Base-by-base conservation (phyloP, 345 rosid genomes). In the Aurinia saxatilis region DNA sequence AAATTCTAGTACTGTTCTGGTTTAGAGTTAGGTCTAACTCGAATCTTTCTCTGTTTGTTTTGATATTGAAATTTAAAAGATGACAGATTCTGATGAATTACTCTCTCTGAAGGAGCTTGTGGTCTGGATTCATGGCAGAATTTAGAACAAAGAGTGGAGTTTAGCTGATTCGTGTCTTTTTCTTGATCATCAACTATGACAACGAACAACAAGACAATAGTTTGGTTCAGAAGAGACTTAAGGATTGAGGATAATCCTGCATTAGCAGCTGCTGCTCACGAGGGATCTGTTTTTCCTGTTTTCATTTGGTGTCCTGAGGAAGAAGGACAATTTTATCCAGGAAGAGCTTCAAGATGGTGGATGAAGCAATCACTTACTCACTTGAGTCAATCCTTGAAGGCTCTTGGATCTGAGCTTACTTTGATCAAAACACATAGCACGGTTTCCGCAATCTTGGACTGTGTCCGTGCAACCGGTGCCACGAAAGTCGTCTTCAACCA, bases 161-260 rank as follows among this genome's bases (percentile, higher is more conserved):
- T 58, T 44, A 47, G 50, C 44, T 54, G 51, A 38, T 37, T 30
- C 38, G 36, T 13, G 51, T 48, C 8, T 54, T 37, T n/a, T n/a
- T 27, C 8, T 14, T 62, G 63, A 21, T 54, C 60, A 33, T 49
- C 36, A 23, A n/a, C 5, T 10, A 88, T 81, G 90, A 5, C 50
- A 66, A 61, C 63, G 54, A 55, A 71, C 76, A 68, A 52, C 21
- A 87, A 77, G 79, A 90, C 93, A 3, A 71, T 87, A 49, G 98
- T 89, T 63, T 92, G 98, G 98, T 85, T 92, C 70, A 84, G 98
- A 72, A 83, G 98, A 79, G 98, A 92, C 73, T 78, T 89, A 29
- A 80, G 98, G 76, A 83, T 92, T 53, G 98, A 92, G 67, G 98
- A 89, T 76, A 89, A 92, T 65, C 98, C 95, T n/a, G 96, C 98